These are phyloP conservation scores for Xylaria venustula DNA, from an alignment of 495 filamentous ascomycete genomes.

Conservation along the genomic window DNA sequence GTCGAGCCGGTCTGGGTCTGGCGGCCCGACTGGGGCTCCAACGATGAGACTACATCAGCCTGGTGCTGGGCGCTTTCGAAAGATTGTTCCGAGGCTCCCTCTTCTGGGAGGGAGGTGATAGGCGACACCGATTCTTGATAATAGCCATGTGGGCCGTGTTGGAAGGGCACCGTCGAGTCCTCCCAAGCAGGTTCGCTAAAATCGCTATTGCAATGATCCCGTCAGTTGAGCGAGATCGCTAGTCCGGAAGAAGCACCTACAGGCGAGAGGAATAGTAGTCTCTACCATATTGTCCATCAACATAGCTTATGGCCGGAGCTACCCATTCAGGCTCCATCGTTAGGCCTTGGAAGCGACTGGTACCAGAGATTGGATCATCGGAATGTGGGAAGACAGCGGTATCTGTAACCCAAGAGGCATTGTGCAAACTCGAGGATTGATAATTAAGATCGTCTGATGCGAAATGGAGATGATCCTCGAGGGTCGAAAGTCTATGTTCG, in stretches of 20 bases:
- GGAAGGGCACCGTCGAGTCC: background rate
- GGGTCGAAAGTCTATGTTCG: background rate
- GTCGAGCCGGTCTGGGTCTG: background rate
- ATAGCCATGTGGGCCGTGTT: background rate
- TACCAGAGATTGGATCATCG: background rate
- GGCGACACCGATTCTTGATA: background rate
- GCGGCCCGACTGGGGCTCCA: background rate
- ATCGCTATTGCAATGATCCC: background rate
- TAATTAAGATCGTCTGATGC: background rate
- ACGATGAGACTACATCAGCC: background rate
- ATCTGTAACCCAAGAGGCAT: background rate
- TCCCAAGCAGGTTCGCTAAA: background rate
- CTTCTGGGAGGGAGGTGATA: background rate
- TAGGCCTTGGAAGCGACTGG: background rate
- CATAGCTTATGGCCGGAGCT: background rate
- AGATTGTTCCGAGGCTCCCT: background rate
- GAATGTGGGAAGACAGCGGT: background rate
- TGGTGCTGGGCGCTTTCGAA: background rate
- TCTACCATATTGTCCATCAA: background rate
- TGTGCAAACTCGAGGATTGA: background rate
- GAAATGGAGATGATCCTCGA: background rate
- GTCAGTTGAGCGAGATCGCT: background rate
- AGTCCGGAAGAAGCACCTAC: background rate
- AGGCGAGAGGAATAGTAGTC: background rate
- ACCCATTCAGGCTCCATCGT: background rate